Evolutionary conservation across 495 filamentous ascomycete genomes (phyloP).

Genomic region (Trichoderma parareesei): DNA sequence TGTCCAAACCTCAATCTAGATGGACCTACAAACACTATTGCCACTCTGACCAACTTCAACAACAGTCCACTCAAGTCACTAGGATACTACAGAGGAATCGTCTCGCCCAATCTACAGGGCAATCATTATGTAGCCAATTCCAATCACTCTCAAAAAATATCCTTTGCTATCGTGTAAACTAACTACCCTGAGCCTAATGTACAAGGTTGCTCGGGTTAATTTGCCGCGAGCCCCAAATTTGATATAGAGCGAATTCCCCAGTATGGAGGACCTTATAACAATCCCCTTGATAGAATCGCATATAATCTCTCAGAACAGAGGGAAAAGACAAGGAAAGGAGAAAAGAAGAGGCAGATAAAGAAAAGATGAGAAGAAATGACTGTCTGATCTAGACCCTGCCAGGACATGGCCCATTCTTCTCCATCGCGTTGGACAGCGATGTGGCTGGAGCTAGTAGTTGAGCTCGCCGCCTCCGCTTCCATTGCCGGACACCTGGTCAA

Average conservation of each 20-base stretch:
- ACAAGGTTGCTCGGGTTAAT: not conserved
- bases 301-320: not conserved
- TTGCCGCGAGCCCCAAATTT: not conserved
- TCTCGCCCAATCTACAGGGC: not conserved
- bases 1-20: too few relatives aligned
- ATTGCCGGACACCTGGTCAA: slow-evolving; percentile 65
- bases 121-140: not conserved
- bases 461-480: slow-evolving; percentile 52
- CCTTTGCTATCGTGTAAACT: not conserved
- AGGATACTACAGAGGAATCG: not conserved
- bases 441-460: slow-evolving; percentile 40
- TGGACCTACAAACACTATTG: too few relatives aligned
- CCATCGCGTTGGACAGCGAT: not conserved
- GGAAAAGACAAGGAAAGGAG: not conserved
- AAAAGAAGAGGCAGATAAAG: too few relatives aligned
- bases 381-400: not conserved
- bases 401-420: not conserved
- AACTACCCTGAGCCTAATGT: slow-evolving; percentile 6
- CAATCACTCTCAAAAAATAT: not conserved
- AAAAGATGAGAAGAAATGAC: not conserved
- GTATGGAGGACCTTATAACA: too few relatives aligned
- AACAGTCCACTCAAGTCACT: not conserved
- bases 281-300: too few relatives aligned
- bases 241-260: not conserved
- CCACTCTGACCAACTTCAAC: too few relatives aligned